Evolutionary conservation across 2,329 filamentous ascomycete species (phyloP).

Genomic region (Westerdykella aurantiaca): DNA sequence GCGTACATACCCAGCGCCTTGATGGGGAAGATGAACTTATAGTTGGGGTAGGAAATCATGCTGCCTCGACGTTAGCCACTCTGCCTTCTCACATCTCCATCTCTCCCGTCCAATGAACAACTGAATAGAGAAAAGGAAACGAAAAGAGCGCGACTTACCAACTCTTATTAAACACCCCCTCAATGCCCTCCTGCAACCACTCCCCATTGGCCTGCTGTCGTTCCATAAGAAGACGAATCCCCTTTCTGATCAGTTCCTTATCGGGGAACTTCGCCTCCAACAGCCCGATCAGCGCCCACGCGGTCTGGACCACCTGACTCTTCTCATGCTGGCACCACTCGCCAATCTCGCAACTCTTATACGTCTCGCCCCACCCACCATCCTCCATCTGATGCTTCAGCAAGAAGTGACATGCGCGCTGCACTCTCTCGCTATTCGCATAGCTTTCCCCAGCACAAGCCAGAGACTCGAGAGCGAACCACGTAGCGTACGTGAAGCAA

Average conservation of each 20-base stretch:
- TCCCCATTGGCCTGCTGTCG: conserved; percentile 85
- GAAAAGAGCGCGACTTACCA: conserved; percentile 53
- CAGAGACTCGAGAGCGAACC: conserved; percentile 92
- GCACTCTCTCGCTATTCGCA: conserved; percentile 62
- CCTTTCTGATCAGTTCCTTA: conserved; percentile 63
- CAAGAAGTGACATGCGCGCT: conserved; percentile 77
- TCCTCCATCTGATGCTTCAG: conserved; percentile 78
- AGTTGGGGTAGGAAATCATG: conserved; percentile 99
- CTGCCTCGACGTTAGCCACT: conserved; percentile 35
- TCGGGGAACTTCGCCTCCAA: conserved; percentile 80
- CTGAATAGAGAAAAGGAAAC: background rate
- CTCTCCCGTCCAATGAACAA: background rate
- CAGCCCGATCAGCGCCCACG: conserved; percentile 78
- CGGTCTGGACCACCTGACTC: conserved; percentile 89
- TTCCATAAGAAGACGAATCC: conserved; percentile 73
- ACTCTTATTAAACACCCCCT: conserved; percentile 97
- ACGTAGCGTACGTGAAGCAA: conserved; percentile 93
- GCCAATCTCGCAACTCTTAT: conserved; percentile 73
- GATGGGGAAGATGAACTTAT: conserved; percentile 94
- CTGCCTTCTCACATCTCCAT: background rate
- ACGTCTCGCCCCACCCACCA: conserved; percentile 95
- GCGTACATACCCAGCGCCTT: conserved; percentile 91
- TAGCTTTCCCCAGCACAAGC: conserved; percentile 77
- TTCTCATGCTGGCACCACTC: conserved; percentile 70
- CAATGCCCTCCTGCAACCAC: conserved; percentile 92